Evolutionary conservation across 225 moss, liverwort and hornwort species (phyloP).

Genomic region (Takakia lepidozioides): DNA sequence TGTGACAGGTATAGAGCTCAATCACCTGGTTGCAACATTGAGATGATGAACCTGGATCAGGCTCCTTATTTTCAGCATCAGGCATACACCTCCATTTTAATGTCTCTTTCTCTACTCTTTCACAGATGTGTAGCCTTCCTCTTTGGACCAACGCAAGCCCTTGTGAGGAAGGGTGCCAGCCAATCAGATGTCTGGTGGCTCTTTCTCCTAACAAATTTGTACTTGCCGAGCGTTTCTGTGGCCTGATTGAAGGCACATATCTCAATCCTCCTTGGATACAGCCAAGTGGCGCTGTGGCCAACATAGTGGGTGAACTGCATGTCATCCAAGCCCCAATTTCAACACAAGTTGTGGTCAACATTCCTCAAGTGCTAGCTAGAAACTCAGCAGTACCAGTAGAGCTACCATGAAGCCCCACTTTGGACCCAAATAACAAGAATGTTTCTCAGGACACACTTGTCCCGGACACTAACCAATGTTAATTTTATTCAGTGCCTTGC

Average conservation of each 20-base stretch:
- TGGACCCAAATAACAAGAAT: no score
- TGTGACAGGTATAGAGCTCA: not conserved
- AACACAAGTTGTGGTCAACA: no score
- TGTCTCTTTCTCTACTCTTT: conserved; percentile 6
- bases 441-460: no score
- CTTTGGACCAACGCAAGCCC: conserved; percentile 2
- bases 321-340: no score
- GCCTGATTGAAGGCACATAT: conserved; percentile 10
- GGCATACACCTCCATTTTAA: conserved; percentile 38
- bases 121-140: conserved; percentile 1
- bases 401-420: no score
- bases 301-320: no score
- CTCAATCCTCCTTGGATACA: conserved; percentile 15
- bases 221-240: conserved; percentile 10
- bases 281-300: conserved; percentile 16
- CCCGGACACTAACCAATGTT: no score
- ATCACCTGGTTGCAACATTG: conserved; percentile 40
- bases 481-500: no score
- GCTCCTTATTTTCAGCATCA: conserved; percentile 23
- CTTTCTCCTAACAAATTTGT: not conserved
- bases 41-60: conserved; percentile 13
- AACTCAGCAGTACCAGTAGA: no score
- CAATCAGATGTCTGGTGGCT: conserved; percentile 2
- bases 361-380: no score
- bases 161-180: not conserved